Evolutionary conservation across 1,139 yeast genomes (phyloP), one percentile per base, ranked within the genome.

Genomic region (Blastobotrys buckinghamii): DNA sequence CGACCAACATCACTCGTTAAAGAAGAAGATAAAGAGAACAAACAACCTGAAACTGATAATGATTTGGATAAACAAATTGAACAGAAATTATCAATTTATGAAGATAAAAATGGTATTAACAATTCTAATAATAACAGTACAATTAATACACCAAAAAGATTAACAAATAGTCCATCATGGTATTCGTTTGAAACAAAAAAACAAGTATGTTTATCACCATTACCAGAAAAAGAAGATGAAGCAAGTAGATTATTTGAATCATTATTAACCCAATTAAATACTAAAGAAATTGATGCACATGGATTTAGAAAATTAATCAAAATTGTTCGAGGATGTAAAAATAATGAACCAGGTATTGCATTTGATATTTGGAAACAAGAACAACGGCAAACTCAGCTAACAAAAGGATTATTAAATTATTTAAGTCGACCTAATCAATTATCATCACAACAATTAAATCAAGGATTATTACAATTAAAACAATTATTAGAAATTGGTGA

Each of bases 301-400:
- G 62, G 63, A 29, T 54, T 59, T 39, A 47, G 61, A 16, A 59
- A 58, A 41, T 48, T 59, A 42, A 49, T 54, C 29, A 52, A 57
- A n/a, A 53, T 59, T 37, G 55, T 57, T 9, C 51, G 50, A 32
- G 56, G 59, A 3, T 42, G 54, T 22, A 50, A 50, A 32, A 17
- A 40, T 38, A 40, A 42, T 20, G 49, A 47, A 15, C 19, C 32
- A 7, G 46, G 48, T 27, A 52, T 54, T 20, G 60, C 59, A 10
- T 53, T 53, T 37, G 49, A 33, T 15, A 52, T 51, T 7, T 59
- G 60, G 61, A 46, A 43, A 29, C 45, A 51, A 40, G 61, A 56
- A 33, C 49, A 50, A 19, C 49, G 61, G 43, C 48, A 53, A 22
- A 26, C 15, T 10, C 53, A 53, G 22, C 44, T 59, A 32, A 53